Percentiles rank a stretch among this genome's conserved stretches.
Evolutionary conservation across 768 basidiomycete genomes (phyloP).

Genomic region (Boletus reticulatus): DNA sequence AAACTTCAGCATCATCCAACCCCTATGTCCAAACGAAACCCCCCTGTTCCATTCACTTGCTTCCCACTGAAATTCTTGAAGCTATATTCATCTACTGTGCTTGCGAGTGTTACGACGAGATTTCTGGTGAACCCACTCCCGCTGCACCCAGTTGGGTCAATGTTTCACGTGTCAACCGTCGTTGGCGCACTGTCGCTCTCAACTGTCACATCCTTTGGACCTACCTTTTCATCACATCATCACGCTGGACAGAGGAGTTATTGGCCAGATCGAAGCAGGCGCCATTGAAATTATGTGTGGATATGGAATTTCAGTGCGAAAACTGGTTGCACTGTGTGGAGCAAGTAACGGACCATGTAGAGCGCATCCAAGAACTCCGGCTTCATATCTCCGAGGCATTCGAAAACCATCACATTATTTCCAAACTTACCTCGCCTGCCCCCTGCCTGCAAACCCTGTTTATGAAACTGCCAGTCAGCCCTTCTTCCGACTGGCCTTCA

Average conservation of each 20-base stretch:
- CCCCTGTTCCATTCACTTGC: too few relatives aligned
- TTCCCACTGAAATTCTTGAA: too few relatives aligned
- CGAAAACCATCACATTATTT: neutral
- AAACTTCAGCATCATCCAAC: too few relatives aligned
- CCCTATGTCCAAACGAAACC: too few relatives aligned
- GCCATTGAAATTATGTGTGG: slow-evolving; percentile 11
- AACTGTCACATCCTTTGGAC: slow-evolving; percentile 40
- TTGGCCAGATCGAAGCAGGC: slow-evolving; percentile 44
- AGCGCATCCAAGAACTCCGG: neutral
- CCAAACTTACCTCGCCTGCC: neutral
- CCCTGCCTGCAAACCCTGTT: neutral
- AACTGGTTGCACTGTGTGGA: neutral
- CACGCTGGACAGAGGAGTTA: slow-evolving; percentile 40
- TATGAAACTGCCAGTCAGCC: neutral
- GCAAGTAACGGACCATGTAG: neutral
- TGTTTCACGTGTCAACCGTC: slow-evolving; percentile 17
- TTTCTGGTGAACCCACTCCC: neutral
- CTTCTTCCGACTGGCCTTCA: too few relatives aligned
- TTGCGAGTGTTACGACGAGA: neutral
- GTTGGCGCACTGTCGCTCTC: slow-evolving; percentile 44
- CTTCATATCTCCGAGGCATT: neutral
- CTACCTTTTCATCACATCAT: slow-evolving; percentile 28
- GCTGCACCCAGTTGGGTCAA: slow-evolving; percentile 1
- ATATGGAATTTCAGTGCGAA: neutral
- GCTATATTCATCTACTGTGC: neutral